These are phyloP conservation scores for Colletotrichum neosansevieriae DNA, from an alignment of 2,329 filamentous ascomycete species.

Conservation along the genomic window DNA sequence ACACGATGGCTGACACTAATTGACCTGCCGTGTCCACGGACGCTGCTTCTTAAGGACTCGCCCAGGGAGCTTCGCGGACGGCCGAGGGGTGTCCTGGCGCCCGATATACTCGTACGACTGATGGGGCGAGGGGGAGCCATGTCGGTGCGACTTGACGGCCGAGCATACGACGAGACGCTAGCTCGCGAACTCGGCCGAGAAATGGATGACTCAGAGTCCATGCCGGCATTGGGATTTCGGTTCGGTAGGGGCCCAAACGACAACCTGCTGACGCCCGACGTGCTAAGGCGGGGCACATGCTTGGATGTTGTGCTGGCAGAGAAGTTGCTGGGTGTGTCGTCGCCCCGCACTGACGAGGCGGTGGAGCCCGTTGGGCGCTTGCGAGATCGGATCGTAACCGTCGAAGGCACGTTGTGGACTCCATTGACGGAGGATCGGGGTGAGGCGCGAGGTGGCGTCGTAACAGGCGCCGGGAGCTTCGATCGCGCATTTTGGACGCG, in stretches of 20 bases:
- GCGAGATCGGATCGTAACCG: constrained; percentile 74
- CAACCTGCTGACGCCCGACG: constrained; percentile 71
- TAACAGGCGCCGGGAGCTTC: constrained; percentile 85
- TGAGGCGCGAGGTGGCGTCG: constrained; percentile 84
- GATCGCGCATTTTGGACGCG: constrained; percentile 92
- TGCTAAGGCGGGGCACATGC: constrained; percentile 70
- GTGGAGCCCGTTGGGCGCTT: constrained; percentile 74
- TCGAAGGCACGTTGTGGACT: constrained; percentile 61
- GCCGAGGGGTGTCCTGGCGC: constrained; percentile 73
- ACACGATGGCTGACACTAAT: constrained; percentile 66
- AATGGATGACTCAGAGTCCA: constrained; percentile 54
- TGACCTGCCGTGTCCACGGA: constrained; percentile 64
- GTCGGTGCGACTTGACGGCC: constrained; percentile 66
- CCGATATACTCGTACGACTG: constrained; percentile 72
- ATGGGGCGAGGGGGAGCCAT: constrained; percentile 70
- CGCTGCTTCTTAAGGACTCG: constrained; percentile 52
- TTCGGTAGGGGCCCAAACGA: constrained; percentile 73
- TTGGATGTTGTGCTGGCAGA: constrained; percentile 55
- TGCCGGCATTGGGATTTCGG: constrained; percentile 61
- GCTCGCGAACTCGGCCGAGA: constrained; percentile 82
- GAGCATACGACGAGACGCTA: constrained; percentile 68
- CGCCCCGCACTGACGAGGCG: constrained; percentile 60
- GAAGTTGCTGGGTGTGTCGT: constrained; percentile 54
- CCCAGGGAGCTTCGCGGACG: constrained; percentile 77
- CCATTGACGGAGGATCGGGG: constrained; percentile 68